Conservation (phyloP, 768 basidiomycete genomes). For the Heimioporus sp. region DNA sequence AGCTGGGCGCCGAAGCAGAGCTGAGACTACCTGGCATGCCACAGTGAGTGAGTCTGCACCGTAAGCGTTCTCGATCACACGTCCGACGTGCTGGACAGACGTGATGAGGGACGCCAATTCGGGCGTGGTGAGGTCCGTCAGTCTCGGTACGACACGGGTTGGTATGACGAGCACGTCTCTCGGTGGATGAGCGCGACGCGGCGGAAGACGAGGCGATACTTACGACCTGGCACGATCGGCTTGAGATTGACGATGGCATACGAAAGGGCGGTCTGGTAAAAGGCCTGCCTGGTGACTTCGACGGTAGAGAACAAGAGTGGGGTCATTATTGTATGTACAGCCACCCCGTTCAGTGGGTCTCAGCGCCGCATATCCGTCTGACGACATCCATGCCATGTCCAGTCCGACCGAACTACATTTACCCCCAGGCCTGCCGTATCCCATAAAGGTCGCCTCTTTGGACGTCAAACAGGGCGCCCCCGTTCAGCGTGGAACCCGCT, state of each 20-base stretch:
- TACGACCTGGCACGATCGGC: conserved; percentile 92
- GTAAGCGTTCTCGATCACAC: conserved; percentile 78
- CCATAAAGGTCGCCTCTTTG: conserved; percentile 76
- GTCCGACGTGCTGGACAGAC: conserved; percentile 76
- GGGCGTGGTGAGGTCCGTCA: conserved; percentile 52
- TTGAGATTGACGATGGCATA: conserved; percentile 94
- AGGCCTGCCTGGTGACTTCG: conserved; percentile 74
- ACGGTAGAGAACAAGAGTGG: conserved; percentile 71
- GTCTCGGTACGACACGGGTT: conserved; percentile 51
- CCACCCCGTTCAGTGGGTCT: conserved; percentile 11
- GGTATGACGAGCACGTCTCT: conserved; percentile 65
- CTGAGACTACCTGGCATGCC: conserved; percentile 72
- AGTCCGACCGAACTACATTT: conserved; percentile 74
- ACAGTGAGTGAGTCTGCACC: conserved; percentile 82
- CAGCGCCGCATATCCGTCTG: background rate
- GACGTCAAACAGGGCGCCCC: conserved; percentile 43
- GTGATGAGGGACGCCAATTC: conserved; percentile 82
- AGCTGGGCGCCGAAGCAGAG: background rate
- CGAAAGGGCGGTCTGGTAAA: conserved; percentile 65
- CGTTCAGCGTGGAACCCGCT: conserved; percentile 69
- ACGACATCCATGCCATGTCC: conserved; percentile 38
- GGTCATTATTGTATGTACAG: conserved; percentile 13
- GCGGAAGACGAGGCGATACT: conserved; percentile 31
- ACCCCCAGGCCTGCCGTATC: conserved; percentile 79
- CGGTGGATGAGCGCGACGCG: conserved; percentile 1